Base-by-base conservation (phyloP, 306 rosid species). In the Quillaja saponaria region DNA sequence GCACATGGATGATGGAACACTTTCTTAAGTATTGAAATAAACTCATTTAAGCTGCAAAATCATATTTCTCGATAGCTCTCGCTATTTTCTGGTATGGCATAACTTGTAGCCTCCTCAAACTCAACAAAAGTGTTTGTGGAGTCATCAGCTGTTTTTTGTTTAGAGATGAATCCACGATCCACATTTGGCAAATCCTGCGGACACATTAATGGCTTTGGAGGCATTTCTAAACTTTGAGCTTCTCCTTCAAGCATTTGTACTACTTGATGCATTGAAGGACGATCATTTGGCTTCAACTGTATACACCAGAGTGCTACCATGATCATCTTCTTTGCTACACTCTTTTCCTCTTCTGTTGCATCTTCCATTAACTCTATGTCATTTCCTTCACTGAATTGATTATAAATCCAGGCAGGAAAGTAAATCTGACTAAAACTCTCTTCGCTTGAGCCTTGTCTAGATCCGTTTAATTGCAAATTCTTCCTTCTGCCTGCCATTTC, bases 261-360 rank as follows among this genome's bases (percentile, higher is more conserved):
- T 1, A 66, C 74, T 54, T 42, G 50, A 4, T 35, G 63, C 72
- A 69, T 75, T 0, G 64, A 49, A 57, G 80, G 80, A 19, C 76
- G 63, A 8, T 75, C 42, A 0, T 1, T 10, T 0, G 80, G 67
- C 13, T 33, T 63, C 42, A 68, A 14, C 0, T 75, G 58, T 55
- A 63, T 68, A 66, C 80, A 63, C 63, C 73, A 71, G 21, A 76
- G 46, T 3, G 77, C 74, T 2, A 71, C 78, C n/a, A 66, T 12
- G 12, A 71, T 13, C 78, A 79, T 67, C 44, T 62, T 57, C 66
- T 52, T 71, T 14, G 8, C 64, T 13, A 47, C 2, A 10, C 8
- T 25, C 14, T 31, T 57, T 0, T 75, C 80, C 0, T 62, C 11
- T 7, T 50, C 40, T 0, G 52, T 14, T 0, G 9, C 69, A 55